These are phyloP conservation scores for Aegilops bicornis DNA, from an alignment of 176 grass and related monocot genomes.

Conservation along the genomic window DNA sequence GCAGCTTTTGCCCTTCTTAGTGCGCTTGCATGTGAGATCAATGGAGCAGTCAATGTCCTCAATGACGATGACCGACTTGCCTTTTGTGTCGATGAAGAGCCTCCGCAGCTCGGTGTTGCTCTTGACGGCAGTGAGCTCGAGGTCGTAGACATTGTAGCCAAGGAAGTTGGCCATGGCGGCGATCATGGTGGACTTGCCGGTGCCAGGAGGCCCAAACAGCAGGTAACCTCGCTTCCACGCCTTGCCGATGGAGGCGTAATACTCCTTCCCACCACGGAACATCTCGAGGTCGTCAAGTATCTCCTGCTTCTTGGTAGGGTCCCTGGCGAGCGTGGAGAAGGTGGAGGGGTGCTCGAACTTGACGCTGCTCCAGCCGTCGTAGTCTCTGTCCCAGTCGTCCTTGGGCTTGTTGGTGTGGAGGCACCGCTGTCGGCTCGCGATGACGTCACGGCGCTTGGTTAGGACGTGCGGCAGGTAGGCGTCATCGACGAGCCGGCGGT, in stretches of 20 bases:
- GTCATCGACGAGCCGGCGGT: background rate
- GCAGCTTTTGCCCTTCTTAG: too few relatives aligned
- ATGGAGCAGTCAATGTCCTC: too few relatives aligned
- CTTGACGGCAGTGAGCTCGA: background rate
- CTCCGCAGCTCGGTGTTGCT: conserved; percentile 46
- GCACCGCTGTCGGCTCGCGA: background rate
- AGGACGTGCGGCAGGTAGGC: conserved; percentile 45
- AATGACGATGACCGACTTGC: too few relatives aligned
- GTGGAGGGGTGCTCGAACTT: too few relatives aligned
- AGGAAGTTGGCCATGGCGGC: background rate
- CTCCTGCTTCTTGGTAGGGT: too few relatives aligned
- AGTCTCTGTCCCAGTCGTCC: background rate
- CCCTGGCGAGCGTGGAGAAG: too few relatives aligned
- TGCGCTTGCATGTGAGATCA: too few relatives aligned
- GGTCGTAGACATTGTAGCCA: conserved; percentile 31
- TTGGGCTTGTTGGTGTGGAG: conserved; percentile 40
- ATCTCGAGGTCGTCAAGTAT: too few relatives aligned
- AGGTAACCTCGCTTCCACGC: too few relatives aligned
- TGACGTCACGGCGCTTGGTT: background rate
- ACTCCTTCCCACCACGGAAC: too few relatives aligned
- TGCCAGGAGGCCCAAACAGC: background rate
- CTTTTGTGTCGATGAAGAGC: conserved; percentile 53
- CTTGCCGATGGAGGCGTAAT: too few relatives aligned
- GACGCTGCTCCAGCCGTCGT: background rate
- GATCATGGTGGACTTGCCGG: background rate